phyloP scores from a whole-genome alignment of 441 rosid species.

The Omphalea diandra region DNA sequence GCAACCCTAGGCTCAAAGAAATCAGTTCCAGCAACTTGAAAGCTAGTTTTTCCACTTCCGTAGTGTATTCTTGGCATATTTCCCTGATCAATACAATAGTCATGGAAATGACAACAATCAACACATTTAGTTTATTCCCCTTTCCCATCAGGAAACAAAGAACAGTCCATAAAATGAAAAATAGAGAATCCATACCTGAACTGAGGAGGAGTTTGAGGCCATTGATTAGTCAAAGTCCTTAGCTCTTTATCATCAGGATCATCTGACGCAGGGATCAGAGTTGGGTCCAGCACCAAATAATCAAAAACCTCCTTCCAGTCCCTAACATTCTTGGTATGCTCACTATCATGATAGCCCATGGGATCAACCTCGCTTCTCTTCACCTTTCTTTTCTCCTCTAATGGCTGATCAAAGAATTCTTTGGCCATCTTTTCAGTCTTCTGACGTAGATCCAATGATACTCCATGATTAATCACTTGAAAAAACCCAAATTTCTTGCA shows the following conservation, averaged over 20 bases:
- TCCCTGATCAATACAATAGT: constrained; percentile 35
- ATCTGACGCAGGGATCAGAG: constrained; percentile 54
- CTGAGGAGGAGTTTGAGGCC: constrained; percentile 60
- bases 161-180: neutral
- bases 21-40: constrained; percentile 53
- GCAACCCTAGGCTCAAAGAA: constrained; percentile 62
- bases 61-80: constrained; percentile 52
- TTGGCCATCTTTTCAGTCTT: constrained; percentile 54
- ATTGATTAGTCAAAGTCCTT: constrained; percentile 54
- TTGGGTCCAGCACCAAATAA: constrained; percentile 62
- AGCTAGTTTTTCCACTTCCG: constrained; percentile 55
- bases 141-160: neutral
- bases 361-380: constrained; percentile 54
- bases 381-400: constrained; percentile 53
- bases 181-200: constrained; percentile 22
- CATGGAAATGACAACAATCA: no score
- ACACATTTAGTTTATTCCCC: no score
- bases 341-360: constrained; percentile 61
- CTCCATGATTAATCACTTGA: constrained; percentile 80
- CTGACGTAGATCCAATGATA: constrained; percentile 42
- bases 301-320: constrained; percentile 61
- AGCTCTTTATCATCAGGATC: constrained; percentile 46
- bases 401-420: constrained; percentile 57
- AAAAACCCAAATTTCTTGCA: constrained; percentile 82
- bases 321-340: constrained; percentile 81